These are phyloP conservation scores for Mycena pura DNA, from an alignment of 768 basidiomycete species.

Conservation along the genomic window DNA sequence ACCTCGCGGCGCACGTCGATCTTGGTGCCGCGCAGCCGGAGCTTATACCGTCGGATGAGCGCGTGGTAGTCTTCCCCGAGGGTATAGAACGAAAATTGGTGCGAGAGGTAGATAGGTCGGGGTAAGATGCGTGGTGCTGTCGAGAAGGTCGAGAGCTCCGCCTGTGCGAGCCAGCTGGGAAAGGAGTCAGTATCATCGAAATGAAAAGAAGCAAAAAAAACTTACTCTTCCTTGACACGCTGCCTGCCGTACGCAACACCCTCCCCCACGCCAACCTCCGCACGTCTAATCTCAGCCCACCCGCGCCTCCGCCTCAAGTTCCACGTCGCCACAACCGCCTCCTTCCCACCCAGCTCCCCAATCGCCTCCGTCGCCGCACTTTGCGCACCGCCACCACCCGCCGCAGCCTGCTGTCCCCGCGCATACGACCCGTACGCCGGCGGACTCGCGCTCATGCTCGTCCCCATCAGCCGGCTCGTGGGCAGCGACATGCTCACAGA, in stretches of 20 bases:
- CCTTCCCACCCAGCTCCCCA: slow-evolving; percentile 48
- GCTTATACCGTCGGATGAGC: slow-evolving; percentile 67
- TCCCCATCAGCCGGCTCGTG: slow-evolving; percentile 45
- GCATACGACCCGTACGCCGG: slow-evolving; percentile 60
- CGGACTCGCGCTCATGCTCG: slow-evolving; percentile 49
- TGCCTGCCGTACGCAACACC: background rate
- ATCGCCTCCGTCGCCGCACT: slow-evolving; percentile 15
- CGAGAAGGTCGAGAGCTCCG: slow-evolving; percentile 82
- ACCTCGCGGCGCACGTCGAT: slow-evolving; percentile 79
- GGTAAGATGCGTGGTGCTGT: slow-evolving; percentile 66
- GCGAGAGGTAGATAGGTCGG: slow-evolving; percentile 79
- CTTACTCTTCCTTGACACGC: slow-evolving; percentile 44
- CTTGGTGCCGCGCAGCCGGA: slow-evolving; percentile 62
- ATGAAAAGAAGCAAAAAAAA: slow-evolving; percentile 17
- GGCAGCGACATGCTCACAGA: slow-evolving; percentile 71
- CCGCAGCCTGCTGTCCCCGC: slow-evolving; percentile 31
- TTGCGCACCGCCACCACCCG: background rate
- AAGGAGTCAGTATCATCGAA: slow-evolving; percentile 17
- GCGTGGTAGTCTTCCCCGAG: slow-evolving; percentile 83
- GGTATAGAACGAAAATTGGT: slow-evolving; percentile 84
- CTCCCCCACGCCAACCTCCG: slow-evolving; percentile 26
- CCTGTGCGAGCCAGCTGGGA: slow-evolving; percentile 72
- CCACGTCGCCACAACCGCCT: slow-evolving; percentile 67
- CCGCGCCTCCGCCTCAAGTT: slow-evolving; percentile 56
- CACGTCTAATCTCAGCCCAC: slow-evolving; percentile 59